These are phyloP conservation scores for Sphaerulina populicola DNA, from an alignment of 2,329 filamentous ascomycete species.

Conservation along the genomic window DNA sequence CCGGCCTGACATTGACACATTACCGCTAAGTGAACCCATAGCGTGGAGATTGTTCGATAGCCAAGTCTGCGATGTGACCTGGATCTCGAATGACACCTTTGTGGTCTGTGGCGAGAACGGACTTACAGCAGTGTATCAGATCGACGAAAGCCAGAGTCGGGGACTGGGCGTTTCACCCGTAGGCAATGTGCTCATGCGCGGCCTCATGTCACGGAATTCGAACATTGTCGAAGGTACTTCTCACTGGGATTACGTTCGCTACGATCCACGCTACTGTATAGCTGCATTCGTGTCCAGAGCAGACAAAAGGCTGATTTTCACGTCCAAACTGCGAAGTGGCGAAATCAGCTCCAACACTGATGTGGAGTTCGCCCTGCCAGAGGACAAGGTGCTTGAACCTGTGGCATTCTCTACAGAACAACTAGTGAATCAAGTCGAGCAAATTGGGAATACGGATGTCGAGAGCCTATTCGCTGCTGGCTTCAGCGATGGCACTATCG, in stretches of 20 bases:
- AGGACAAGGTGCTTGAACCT: constrained; percentile 29
- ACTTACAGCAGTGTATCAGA: constrained; percentile 18
- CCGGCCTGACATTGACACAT: constrained; percentile 6
- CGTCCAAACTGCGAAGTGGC: constrained; percentile 14
- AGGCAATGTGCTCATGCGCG: constrained; percentile 14
- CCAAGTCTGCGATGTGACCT: constrained; percentile 38
- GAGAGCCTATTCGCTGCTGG: constrained; percentile 34
- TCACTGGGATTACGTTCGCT: constrained; percentile 31
- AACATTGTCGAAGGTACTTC: constrained; percentile 12
- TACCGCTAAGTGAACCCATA: constrained; percentile 31
- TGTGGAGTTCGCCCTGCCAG: constrained; percentile 10
- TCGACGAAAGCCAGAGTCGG: constrained; percentile 14
- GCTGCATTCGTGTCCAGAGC: constrained; percentile 32
- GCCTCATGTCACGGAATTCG: constrained; percentile 15
- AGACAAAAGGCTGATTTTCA: constrained; percentile 31
- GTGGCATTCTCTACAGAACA: constrained; percentile 35
- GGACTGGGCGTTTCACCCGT: constrained; percentile 3
- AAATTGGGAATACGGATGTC: not conserved
- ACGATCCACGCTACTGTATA: constrained; percentile 27
- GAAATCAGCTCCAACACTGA: constrained; percentile 4
- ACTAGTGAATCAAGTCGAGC: constrained; percentile 11
- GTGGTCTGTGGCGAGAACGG: constrained; percentile 38
- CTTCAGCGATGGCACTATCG: constrained; percentile 35
- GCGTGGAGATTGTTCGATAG: constrained; percentile 37
- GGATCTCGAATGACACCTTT: constrained; percentile 39